phyloP scores from a whole-genome alignment of 352 stramenopile genomes.

The Pythium rishiriense region DNA sequence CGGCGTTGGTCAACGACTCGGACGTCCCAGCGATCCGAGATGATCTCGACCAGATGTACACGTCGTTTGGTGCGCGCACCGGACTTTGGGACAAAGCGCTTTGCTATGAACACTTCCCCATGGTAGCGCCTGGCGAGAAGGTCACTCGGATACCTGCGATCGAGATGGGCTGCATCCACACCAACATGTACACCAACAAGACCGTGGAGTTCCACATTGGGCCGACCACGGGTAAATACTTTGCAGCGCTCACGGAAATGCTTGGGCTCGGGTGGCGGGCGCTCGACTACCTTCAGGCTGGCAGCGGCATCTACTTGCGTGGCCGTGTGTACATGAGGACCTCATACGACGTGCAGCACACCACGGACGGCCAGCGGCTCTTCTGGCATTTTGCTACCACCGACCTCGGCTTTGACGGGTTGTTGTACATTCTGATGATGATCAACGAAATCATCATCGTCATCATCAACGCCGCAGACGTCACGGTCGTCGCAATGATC shows the following conservation, averaged over 20 bases:
- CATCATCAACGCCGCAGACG: constrained; percentile 28
- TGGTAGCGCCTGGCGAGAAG: not conserved
- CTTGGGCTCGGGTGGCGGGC: constrained; percentile 27
- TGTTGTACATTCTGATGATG: constrained; percentile 28
- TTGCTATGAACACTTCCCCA: constrained; percentile 22
- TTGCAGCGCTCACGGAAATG: constrained; percentile 15
- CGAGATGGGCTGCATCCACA: constrained; percentile 27
- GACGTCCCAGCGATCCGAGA: constrained; percentile 15
- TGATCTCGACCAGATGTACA: not conserved
- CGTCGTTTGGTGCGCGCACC: constrained; percentile 14
- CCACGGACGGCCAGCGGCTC: not conserved
- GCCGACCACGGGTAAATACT: constrained; percentile 22
- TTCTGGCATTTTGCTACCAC: constrained; percentile 13
- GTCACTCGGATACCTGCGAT: not conserved
- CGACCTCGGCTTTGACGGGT: constrained; percentile 24
- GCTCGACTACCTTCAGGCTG: constrained; percentile 21
- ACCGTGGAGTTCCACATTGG: constrained; percentile 17
- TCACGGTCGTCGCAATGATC: constrained; percentile 18
- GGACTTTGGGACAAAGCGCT: constrained; percentile 24
- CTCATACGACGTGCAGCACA: constrained; percentile 8
- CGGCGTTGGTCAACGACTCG: not conserved
- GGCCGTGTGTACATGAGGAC: constrained; percentile 15
- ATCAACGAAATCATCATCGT: constrained; percentile 23
- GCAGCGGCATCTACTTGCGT: constrained; percentile 23
- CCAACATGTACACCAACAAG: constrained; percentile 11